phyloP scores from a whole-genome alignment of 2,329 filamentous ascomycete species.

The Apiospora aurea region DNA sequence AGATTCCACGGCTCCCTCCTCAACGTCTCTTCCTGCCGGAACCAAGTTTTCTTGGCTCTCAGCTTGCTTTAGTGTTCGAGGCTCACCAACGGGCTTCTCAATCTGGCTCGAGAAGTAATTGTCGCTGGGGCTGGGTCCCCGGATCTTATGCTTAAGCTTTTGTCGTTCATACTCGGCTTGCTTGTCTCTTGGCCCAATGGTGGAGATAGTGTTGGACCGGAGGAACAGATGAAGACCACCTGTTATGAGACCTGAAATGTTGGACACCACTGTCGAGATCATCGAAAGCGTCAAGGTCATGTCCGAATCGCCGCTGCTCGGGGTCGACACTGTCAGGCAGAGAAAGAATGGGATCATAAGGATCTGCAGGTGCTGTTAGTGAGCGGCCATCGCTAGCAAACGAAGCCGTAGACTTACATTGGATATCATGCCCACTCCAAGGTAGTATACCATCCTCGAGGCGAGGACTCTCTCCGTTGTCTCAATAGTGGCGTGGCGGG shows the following conservation, averaged over 20 bases:
- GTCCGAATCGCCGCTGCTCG: constrained; percentile 44
- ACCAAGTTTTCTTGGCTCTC: constrained; percentile 46
- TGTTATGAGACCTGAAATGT: constrained; percentile 70
- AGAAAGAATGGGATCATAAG: constrained; percentile 71
- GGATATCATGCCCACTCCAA: constrained; percentile 62
- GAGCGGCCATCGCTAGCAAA: neutral
- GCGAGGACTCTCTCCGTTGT: constrained; percentile 67
- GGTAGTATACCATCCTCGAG: constrained; percentile 74
- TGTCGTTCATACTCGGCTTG: constrained; percentile 54
- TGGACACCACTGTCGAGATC: constrained; percentile 70
- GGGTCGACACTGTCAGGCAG: constrained; percentile 58
- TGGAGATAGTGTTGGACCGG: constrained; percentile 66
- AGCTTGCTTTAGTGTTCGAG: constrained; percentile 40
- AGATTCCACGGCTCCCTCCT: constrained; percentile 39
- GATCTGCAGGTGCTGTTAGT: constrained; percentile 50
- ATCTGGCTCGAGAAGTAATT: constrained; percentile 45
- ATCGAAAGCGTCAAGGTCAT: constrained; percentile 61
- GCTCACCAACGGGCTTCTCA: constrained; percentile 43
- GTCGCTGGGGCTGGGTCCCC: constrained; percentile 31
- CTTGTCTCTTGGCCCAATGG: constrained; percentile 58
- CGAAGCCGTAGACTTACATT: constrained; percentile 55
- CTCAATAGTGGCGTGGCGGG: constrained; percentile 61
- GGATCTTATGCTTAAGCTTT: constrained; percentile 47
- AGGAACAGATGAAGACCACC: constrained; percentile 72
- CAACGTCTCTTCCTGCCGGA: constrained; percentile 42